Conservation (phyloP, 2,329 filamentous ascomycete genomes). For the Fusarium temperatum region DNA sequence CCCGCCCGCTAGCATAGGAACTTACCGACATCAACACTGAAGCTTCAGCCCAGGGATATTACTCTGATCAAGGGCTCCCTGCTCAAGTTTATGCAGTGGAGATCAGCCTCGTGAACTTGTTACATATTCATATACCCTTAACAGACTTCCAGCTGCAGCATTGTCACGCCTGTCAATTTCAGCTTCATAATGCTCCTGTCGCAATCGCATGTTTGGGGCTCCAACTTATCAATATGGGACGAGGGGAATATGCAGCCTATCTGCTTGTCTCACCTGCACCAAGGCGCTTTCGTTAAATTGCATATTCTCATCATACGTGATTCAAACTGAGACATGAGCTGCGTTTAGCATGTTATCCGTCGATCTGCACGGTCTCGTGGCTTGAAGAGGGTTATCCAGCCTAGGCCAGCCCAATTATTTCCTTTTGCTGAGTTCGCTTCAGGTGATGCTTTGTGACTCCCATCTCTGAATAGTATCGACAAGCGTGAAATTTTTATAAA, state of each 20-base stretch:
- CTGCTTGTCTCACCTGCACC: constrained; percentile 28
- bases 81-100: constrained; percentile 23
- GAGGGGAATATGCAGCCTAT: constrained; percentile 7
- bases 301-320: not conserved
- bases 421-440: not conserved
- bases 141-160: not conserved
- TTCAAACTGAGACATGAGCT: constrained; percentile 19
- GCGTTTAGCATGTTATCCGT: not conserved
- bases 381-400: not conserved
- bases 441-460: not conserved
- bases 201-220: not conserved
- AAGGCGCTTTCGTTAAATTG: not conserved
- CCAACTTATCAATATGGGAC: constrained; percentile 11
- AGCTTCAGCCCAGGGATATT: constrained; percentile 42
- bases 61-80: constrained; percentile 26
- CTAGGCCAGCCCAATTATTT: not conserved
- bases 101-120: constrained; percentile 8
- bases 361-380: not conserved
- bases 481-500: not conserved
- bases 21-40: constrained; percentile 28
- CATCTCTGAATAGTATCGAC: not conserved
- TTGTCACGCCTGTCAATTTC: not conserved
- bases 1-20: constrained; percentile 19
- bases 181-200: not conserved
- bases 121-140: not conserved